Base-by-base conservation (phyloP, 2,329 filamentous ascomycete genomes). In the Alternaria infectoria region DNA sequence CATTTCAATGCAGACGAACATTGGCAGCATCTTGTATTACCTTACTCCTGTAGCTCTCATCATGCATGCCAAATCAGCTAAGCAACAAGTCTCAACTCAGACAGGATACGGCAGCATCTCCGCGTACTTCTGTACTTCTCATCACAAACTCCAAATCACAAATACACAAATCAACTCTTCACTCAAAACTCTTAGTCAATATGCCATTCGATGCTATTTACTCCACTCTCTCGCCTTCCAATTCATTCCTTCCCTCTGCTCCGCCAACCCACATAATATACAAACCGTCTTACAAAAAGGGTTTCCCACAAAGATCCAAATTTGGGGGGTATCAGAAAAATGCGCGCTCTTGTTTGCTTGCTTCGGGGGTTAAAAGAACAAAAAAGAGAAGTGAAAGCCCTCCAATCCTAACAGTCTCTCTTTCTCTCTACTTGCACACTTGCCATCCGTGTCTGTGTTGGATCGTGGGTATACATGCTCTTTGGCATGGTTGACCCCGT, bases 251-350 rank as follows among this genome's bases (percentile, higher is more conserved):
- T 15, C 28, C 28, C 11, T 44, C 12, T 10, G 12, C 11, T 30
- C 23, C 30, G 5, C 30, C 19, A 21, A 23, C 23, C 49, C 30
- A 32, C 30, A 23, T 52, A 52, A 32, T 52, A 32, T 52, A 52
- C 49, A 52, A 7, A 21, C 19, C 28, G 36, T 26, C 46, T 49
- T 49, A 26, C 46, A 55, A 45, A 26, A 54, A 4, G n/a, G n/a
- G 10, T 52, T 44, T 60, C 58, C 51, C 50, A 51, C 54, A 43
- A 63, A 44, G 30, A 63, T 66, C 67, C 69, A 69, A 71, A 71
- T 69, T 70, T 65, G 59, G 70, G 70, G 70, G 70, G 70, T 73
- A 73, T 73, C 70, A 70, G 69, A 66, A 68, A 61, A 62, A 67
- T 63, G 64, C 62, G 57, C 60, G 59, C 57, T 62, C 47, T 49